These are phyloP conservation scores for Solanum appendiculatum DNA, from an alignment of 257 asterid species.

Conservation along the genomic window DNA sequence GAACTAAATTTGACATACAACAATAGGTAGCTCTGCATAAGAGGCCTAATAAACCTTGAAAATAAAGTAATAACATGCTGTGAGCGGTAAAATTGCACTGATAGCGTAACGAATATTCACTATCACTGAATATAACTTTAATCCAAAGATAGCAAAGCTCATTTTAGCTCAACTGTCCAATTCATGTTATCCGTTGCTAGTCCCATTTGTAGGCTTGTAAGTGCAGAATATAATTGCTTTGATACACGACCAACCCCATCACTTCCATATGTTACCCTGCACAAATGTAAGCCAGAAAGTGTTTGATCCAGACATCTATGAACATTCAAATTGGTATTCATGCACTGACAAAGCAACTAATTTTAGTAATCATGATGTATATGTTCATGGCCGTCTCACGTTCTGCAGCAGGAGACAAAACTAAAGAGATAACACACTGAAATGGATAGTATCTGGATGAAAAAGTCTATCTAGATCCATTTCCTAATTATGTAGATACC, in stretches of 20 bases:
- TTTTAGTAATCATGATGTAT: neutral
- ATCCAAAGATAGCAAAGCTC: neutral
- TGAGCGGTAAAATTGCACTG: neutral
- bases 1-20: neutral
- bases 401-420: neutral
- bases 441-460: neutral
- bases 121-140: neutral
- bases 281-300: neutral
- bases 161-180: slow-evolving; percentile 66
- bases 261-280: slow-evolving; percentile 62
- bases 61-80: neutral
- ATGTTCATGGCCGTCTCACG: neutral
- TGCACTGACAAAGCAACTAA: neutral
- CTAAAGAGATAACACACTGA: neutral
- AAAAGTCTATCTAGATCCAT: neutral
- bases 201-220: slow-evolving; percentile 91
- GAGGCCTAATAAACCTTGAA: neutral
- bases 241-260: slow-evolving; percentile 77
- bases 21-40: neutral
- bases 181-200: slow-evolving; percentile 66
- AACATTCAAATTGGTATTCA: neutral
- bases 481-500: slow-evolving; percentile 22
- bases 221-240: slow-evolving; percentile 66
- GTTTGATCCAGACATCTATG: neutral
- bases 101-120: neutral